These are phyloP conservation scores for Dimocarpus longan DNA, from an alignment of 345 rosid species.

Conservation along the genomic window DNA sequence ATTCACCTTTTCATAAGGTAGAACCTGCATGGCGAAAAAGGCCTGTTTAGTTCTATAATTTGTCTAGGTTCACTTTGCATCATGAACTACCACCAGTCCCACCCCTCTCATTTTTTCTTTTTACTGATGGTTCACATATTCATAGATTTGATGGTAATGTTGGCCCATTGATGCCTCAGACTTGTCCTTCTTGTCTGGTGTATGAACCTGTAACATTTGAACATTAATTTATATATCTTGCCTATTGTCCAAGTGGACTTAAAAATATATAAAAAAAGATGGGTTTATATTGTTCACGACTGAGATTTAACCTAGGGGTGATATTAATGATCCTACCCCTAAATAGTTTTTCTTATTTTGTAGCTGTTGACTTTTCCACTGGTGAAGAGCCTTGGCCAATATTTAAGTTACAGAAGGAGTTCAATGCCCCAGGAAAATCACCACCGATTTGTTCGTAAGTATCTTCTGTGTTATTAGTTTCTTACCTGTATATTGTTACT, in stretches of 20 bases:
- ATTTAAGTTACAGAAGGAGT: slow-evolving; percentile 81
- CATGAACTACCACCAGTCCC: background rate
- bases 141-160: background rate
- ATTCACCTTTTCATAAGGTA: too few relatives aligned
- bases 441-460: slow-evolving; percentile 92
- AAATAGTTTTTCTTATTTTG: slow-evolving; percentile 20
- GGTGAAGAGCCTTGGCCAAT: slow-evolving; percentile 86
- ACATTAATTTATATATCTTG: background rate
- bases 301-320: slow-evolving; percentile 7
- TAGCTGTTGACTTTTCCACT: slow-evolving; percentile 92
- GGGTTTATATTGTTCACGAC: background rate
- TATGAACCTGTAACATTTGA: background rate
- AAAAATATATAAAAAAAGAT: background rate
- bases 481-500: slow-evolving; percentile 15
- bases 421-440: slow-evolving; percentile 88
- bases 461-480: slow-evolving; percentile 7
- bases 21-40: background rate
- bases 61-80: background rate
- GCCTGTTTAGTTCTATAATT: too few relatives aligned
- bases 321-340: background rate
- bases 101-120: background rate
- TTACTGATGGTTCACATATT: background rate
- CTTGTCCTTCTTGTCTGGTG: background rate
- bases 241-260: background rate
- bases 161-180: background rate